Evolutionary conservation across 345 rosid genomes (phyloP), one percentile per base, ranked within the genome.

Genomic region (Aquilaria sinensis): DNA sequence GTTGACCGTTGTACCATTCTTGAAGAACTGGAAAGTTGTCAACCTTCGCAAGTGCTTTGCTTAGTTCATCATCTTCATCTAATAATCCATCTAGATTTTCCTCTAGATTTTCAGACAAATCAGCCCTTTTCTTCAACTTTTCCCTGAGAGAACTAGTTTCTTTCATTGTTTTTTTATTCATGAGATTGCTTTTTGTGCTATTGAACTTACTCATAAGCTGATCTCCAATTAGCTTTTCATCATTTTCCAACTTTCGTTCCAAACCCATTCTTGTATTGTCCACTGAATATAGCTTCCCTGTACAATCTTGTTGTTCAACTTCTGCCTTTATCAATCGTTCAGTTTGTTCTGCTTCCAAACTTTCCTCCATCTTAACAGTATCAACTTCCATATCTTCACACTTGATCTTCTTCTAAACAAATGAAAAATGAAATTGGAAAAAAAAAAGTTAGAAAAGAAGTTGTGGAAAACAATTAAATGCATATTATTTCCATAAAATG

Each of bases 361-460:
- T 78, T 70, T 81, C 85, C 86, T 77, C 82, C 78, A 74, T 64
- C 41, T 81, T 67, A 57, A 60, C 23, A 29, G 82, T 54, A 33
- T 83, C 75, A 70, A 77, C 83, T 77, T 88, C 96, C 63, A 82
- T 83, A 45, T 86, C 90, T 77, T 74, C 75, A 75, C 90, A 73
- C 69, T 75, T 74, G 60, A 57, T 78, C 70, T 75, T 73, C 76
- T 90, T 80, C 99, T 94, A 86, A 52, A 43, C 70, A 59, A 33
- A 29, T 65, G 64, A 76, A 29, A 54, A 73, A 11, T n/a, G n/a
- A n/a, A n/a, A n/a, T n/a, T n/a, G n/a, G n/a, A n/a, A n/a, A n/a
- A n/a, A n/a, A n/a, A n/a, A n/a, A n/a, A n/a, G n/a, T n/a, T n/a
- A n/a, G n/a, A n/a, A n/a, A n/a, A n/a, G n/a, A n/a, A n/a, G n/a